Evolutionary conservation across 176 grass and related monocot species (phyloP), one percentile per base, ranked within the genome.

Genomic region (Stipa capillata): DNA sequence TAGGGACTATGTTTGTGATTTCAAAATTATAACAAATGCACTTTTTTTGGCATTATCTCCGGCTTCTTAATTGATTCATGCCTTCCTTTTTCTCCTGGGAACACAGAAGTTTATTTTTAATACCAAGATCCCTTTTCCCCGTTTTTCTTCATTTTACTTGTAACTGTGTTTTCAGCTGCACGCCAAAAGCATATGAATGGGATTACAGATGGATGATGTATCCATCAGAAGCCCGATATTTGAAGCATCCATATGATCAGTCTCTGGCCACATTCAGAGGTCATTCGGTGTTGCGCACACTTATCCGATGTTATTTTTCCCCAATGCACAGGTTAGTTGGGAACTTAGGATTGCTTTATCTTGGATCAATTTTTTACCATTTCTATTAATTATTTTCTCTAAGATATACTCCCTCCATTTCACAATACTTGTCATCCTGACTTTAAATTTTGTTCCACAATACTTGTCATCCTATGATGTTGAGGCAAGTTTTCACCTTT

Each of bases 301-400:
- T 97, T 75, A 90, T 97, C 65, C 91, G 95, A 29, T 97, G 91
- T 65, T 97, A 97, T 75, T 97, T 97, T 83, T 94, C 95, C 73
- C 95, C 95, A 68, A 34, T 85, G 18, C 83, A 90, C 84, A 94
- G 92, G 95, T 97, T 36, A 85, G 83, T 23, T 59, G 8, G 31
- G 16, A 76, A 57, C 6, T 6, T 15, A 24, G 31, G 31, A 55
- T n/a, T n/a, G n/a, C n/a, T n/a, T 57, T 73, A 12, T n/a, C 34
- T 3, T 15, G 31, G 20, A 3, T 56, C 54, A 44, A 8, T 12
- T 53, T 48, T 18, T 52, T 42, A 61, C 32, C 13, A 66, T 53
- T 66, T 65, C 6, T 65, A 51, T 40, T 29, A 40, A 14, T 16
- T 54, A 17, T 39, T 55, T 20, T 34, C 17, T 68, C 4, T 8